Evolutionary conservation across 768 basidiomycete genomes (phyloP), one percentile per base, ranked within the genome.

Genomic region (Clitopilus passeckerianus): DNA sequence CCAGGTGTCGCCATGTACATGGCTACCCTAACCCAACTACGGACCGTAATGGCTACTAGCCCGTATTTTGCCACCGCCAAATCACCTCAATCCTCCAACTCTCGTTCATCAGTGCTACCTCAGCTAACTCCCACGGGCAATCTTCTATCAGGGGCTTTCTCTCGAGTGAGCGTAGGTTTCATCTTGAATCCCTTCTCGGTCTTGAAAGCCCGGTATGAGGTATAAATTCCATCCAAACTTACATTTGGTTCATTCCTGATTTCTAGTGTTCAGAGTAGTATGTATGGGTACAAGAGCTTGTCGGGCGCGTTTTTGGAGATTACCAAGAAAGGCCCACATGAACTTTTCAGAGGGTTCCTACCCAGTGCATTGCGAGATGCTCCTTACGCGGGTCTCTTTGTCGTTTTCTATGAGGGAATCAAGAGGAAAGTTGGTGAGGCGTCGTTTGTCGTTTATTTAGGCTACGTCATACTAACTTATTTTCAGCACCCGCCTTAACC

Each of bases 1-100:
- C 95, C 95, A 1, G 95, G 95, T 4, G 90, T 97, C 18, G 93
- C 95, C 2, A 71, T 95, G 54, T 98, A 98, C 76, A 90, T 97
- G 78, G 93, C 95, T 3, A 78, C 86, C 44, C 77, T 98, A 53
- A 93, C 89, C 16, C 86, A 93, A 63, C 77, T 95, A 41, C 87
- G 95, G n/a, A 78, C 83, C 6, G 62, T 84, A 37, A 85, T 98
- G 80, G 86, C 93, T 0, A 81, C 71, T 20, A 86, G 88, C 1
- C 82, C 87, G 0, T 83, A 87, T 72, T 95, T 96, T 69, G 73
- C 87, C 1, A 58, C 34, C 57, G 65, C 70, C 34, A 70, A 63
- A 59, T 23, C 46, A 5, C 22, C 46, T 18, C 46, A 50, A 50
- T 23, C 46, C 12, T 50, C 46, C 15, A 23, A n/a, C 46, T 70